Evolutionary conservation across 192 early-diverging fungal species (phyloP), one percentile per base, ranked within the genome.

Genomic region (Coemansia sp.): DNA sequence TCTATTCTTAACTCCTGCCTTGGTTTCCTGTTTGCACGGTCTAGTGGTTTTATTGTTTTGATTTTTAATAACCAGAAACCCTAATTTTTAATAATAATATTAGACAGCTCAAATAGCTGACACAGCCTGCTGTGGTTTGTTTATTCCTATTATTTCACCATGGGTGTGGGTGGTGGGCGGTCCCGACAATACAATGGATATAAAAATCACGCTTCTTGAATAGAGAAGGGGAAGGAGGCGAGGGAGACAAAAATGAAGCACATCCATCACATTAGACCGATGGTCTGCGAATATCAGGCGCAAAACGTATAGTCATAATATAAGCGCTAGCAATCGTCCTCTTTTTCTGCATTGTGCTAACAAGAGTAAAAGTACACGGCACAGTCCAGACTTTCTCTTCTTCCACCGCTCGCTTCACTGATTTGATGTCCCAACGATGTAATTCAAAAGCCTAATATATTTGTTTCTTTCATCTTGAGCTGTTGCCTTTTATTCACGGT

Each of bases 1-100:
- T 40, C 37, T 65, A 54, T 41, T 65, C 39, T 52, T 65, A 41
- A 45, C 11, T 15, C 2, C 57, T 60, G 9, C 41, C 61, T 61
- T 51, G 46, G 21, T 39, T 43, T 54, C 43, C 26, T 65, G 32
- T 40, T 70, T 49, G n/a, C 8, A 21, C 12, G 21, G 47, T 43
- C 41, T 39, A 22, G 18, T 16, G 10, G 3, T 40, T 64, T n/a
- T 41, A 48, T 62, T 43, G 52, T 52, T 9, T 45, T 15, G 8
- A 45, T 45, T 45, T 45, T 45, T 32, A 32, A 32, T 32, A 32
- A 32, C 32, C 32, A 15, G 43, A 45, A 45, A 15, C 43, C 43
- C 43, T 12, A 45, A 45, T 15, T 45, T 15, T 45, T 12, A 45
- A 45, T 45, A 45, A 12, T 45, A 12, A 45, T 7, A 32, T 32